Conservation (phyloP, 2,329 filamentous ascomycete genomes). For the Aureobasidium sp. region DNA sequence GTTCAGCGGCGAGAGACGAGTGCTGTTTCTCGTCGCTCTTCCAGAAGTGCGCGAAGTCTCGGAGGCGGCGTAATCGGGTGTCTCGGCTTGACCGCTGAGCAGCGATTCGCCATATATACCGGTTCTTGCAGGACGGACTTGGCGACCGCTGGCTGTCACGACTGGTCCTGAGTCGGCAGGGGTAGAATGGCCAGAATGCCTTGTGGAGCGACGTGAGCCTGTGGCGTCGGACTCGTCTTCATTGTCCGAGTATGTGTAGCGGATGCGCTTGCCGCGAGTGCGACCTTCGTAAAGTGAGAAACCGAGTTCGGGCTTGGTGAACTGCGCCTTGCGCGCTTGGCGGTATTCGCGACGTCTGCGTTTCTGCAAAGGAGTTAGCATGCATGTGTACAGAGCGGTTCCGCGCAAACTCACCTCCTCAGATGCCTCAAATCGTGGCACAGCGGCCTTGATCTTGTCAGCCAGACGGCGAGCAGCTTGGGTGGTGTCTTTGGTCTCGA, state of each 20-base stretch:
- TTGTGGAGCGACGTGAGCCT: conserved; percentile 56
- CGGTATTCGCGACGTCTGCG: conserved; percentile 89
- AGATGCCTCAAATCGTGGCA: conserved; percentile 86
- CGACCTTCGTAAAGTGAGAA: conserved; percentile 94
- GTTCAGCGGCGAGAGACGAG: conserved; percentile 23
- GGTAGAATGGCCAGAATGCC: conserved; percentile 64
- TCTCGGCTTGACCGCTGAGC: conserved; percentile 47
- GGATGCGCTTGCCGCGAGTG: conserved; percentile 90
- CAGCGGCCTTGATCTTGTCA: conserved; percentile 67
- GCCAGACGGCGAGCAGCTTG: conserved; percentile 73
- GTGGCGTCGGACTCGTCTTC: conserved; percentile 65
- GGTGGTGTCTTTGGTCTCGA: conserved; percentile 69
- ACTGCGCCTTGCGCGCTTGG: conserved; percentile 75
- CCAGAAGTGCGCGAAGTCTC: conserved; percentile 40
- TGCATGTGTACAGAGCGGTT: not conserved
- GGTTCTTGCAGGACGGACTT: conserved; percentile 61
- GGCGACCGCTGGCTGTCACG: conserved; percentile 78
- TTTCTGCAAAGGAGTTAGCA: conserved; percentile 53
- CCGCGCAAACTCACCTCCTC: conserved; percentile 60
- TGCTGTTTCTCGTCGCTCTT: conserved; percentile 30
- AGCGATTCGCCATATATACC: conserved; percentile 59
- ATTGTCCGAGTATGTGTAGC: conserved; percentile 92
- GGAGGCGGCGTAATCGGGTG: conserved; percentile 37
- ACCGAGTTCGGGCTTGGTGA: conserved; percentile 77
- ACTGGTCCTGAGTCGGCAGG: conserved; percentile 63